phyloP scores from a whole-genome alignment of 768 basidiomycete species.

The Hirschioporus abietinus region DNA sequence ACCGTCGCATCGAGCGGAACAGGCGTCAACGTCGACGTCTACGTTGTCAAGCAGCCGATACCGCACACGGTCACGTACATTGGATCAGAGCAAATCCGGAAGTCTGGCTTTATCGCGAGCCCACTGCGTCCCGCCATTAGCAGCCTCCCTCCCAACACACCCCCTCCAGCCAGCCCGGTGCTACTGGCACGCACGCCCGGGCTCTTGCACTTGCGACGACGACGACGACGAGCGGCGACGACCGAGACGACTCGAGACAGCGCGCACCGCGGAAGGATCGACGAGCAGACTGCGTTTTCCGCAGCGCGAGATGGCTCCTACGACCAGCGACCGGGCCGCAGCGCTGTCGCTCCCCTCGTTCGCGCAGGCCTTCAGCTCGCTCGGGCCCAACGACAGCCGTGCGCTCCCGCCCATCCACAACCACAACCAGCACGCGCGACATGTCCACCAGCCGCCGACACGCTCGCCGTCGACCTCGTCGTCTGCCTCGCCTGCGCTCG shows the following conservation, averaged over 20 bases:
- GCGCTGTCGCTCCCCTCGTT: slow-evolving; percentile 74
- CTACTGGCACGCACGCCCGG: neutral
- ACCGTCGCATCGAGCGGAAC: slow-evolving; percentile 40
- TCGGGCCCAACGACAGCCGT: slow-evolving; percentile 47
- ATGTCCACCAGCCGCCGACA: slow-evolving; percentile 29
- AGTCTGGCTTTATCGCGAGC: neutral
- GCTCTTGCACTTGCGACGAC: neutral
- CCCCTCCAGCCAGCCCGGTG: neutral
- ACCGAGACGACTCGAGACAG: neutral
- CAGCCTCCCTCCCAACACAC: neutral
- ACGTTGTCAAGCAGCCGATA: slow-evolving; percentile 14
- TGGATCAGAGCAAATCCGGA: neutral
- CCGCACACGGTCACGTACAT: no score
- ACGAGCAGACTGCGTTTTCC: neutral
- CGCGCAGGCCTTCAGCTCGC: slow-evolving; percentile 66
- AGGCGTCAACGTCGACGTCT: slow-evolving; percentile 39
- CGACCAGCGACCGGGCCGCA: slow-evolving; percentile 9
- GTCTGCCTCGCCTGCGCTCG: slow-evolving; percentile 18
- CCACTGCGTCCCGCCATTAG: no score
- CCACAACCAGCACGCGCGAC: slow-evolving; percentile 26
- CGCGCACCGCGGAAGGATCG: neutral
- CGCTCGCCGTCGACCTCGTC: slow-evolving; percentile 22
- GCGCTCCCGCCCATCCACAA: slow-evolving; percentile 60
- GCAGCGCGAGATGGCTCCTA: neutral
- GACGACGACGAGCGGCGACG: neutral